Conservation (phyloP, 2,329 filamentous ascomycete genomes). For the Diaporthe citriasiana region DNA sequence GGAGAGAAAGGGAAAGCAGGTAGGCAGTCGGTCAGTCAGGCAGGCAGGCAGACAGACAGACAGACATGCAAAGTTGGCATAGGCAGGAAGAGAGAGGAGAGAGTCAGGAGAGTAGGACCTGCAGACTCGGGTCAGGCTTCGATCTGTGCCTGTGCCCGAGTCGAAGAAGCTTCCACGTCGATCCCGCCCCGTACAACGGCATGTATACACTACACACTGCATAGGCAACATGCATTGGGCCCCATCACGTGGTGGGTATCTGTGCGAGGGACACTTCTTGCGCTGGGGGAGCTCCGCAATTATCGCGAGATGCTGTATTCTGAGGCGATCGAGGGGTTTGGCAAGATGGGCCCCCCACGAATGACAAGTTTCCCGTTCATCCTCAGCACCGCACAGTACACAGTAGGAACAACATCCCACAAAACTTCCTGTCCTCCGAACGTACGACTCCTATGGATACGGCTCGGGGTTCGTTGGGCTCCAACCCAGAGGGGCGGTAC, state of each 20-base stretch:
- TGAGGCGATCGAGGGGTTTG: slow-evolving; percentile 21
- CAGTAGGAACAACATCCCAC: slow-evolving; percentile 4
- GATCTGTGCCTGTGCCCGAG: slow-evolving; percentile 33
- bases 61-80: not conserved
- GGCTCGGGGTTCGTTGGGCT: not conserved
- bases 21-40: not conserved
- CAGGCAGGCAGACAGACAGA: not conserved
- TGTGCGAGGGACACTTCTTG: not conserved
- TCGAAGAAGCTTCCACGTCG: slow-evolving; percentile 34
- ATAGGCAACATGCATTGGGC: slow-evolving; percentile 24
- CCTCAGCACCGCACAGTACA: not conserved
- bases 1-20: not conserved
- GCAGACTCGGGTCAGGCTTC: slow-evolving; percentile 17
- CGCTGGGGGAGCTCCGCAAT: slow-evolving; percentile 8
- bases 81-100: not conserved
- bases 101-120: slow-evolving; percentile 22
- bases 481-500: slow-evolving; percentile 4
- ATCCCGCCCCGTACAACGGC: slow-evolving; percentile 7
- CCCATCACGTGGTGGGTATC: slow-evolving; percentile 31
- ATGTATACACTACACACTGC: slow-evolving; percentile 24
- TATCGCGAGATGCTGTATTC: slow-evolving; percentile 17
- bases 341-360: not conserved
- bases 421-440: not conserved
- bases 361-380: not conserved
- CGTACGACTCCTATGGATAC: slow-evolving; percentile 13